Percentiles rank a stretch among this genome's conserved stretches.
Conservation (phyloP, 768 basidiomycete species). For the Termitomyces titanicus region DNA sequence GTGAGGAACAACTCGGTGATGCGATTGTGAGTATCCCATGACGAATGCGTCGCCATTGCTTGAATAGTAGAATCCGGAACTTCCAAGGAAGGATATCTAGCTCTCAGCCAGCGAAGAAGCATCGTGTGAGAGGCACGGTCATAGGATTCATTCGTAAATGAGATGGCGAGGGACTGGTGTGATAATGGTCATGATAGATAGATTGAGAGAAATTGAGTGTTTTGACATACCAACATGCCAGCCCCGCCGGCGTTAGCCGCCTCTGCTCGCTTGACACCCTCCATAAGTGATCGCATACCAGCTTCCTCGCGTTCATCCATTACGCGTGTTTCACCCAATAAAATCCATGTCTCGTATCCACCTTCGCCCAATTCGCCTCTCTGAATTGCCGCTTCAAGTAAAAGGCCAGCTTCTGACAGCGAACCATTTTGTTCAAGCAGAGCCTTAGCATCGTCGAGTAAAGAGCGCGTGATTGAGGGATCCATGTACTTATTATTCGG, state of each 20-base stretch:
- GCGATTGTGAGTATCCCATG: constrained; percentile 80
- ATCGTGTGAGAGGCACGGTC: constrained; percentile 84
- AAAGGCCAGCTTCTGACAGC: constrained; percentile 78
- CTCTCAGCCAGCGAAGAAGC: constrained; percentile 80
- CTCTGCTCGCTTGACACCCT: constrained; percentile 69
- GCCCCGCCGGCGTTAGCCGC: constrained; percentile 57
- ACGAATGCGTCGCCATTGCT: constrained; percentile 49
- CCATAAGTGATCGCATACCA: constrained; percentile 73
- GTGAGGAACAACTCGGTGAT: constrained; percentile 82
- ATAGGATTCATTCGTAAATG: constrained; percentile 91
- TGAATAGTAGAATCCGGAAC: constrained; percentile 54
- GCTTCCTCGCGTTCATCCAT: constrained; percentile 88
- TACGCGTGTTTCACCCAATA: constrained; percentile 84
- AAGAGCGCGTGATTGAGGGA: constrained; percentile 43
- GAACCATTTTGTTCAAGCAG: constrained; percentile 80
- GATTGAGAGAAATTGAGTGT: background rate
- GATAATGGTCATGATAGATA: constrained; percentile 6
- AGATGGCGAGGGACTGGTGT: constrained; percentile 85
- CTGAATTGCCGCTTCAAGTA: constrained; percentile 90
- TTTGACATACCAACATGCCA: constrained; percentile 67
- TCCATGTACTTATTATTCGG: constrained; percentile 68
- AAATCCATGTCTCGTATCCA: constrained; percentile 88
- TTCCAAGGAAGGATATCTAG: constrained; percentile 55
- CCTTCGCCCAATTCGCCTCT: constrained; percentile 75
- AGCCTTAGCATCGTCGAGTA: constrained; percentile 70